These are phyloP conservation scores for Lachnellula suecica DNA, from an alignment of 2,329 filamentous ascomycete species.

Conservation along the genomic window DNA sequence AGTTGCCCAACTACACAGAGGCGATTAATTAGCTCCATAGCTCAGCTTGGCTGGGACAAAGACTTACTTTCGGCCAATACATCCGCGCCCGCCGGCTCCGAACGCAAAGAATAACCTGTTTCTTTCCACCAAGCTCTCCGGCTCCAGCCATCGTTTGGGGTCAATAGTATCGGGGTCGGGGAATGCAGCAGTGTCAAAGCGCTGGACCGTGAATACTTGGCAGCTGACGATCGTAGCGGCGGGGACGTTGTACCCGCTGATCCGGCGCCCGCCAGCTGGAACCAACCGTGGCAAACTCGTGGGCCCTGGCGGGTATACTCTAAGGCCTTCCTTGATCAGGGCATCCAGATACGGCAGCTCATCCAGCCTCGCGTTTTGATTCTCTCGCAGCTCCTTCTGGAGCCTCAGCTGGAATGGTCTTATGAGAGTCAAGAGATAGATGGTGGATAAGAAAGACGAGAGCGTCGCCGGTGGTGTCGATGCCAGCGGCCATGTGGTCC, in stretches of 20 bases:
- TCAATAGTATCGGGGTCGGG: conserved; percentile 41
- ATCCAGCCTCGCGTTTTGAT: background rate
- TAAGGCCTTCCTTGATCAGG: conserved; percentile 57
- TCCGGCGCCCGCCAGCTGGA: conserved; percentile 49
- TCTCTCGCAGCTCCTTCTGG: background rate
- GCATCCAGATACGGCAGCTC: conserved; percentile 52
- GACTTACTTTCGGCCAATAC: conserved; percentile 64
- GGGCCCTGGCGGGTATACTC: conserved; percentile 59
- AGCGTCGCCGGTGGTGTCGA: conserved; percentile 67
- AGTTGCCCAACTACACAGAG: conserved; percentile 58
- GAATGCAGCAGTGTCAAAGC: conserved; percentile 68
- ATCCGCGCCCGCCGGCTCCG: conserved; percentile 62
- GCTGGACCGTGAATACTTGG: conserved; percentile 58
- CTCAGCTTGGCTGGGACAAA: background rate
- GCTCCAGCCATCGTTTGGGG: conserved; percentile 75
- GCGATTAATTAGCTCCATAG: background rate
- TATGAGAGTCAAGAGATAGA: conserved; percentile 54
- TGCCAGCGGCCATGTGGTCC: conserved; percentile 67
- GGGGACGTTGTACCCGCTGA: conserved; percentile 54
- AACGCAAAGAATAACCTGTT: conserved; percentile 63
- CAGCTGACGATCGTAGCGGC: conserved; percentile 55
- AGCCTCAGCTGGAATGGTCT: background rate
- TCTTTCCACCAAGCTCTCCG: conserved; percentile 70
- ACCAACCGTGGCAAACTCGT: conserved; percentile 38
- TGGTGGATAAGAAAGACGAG: conserved; percentile 71